Evolutionary conservation across 768 basidiomycete species (phyloP).

Genomic region (Mrakia hoshinonis): DNA sequence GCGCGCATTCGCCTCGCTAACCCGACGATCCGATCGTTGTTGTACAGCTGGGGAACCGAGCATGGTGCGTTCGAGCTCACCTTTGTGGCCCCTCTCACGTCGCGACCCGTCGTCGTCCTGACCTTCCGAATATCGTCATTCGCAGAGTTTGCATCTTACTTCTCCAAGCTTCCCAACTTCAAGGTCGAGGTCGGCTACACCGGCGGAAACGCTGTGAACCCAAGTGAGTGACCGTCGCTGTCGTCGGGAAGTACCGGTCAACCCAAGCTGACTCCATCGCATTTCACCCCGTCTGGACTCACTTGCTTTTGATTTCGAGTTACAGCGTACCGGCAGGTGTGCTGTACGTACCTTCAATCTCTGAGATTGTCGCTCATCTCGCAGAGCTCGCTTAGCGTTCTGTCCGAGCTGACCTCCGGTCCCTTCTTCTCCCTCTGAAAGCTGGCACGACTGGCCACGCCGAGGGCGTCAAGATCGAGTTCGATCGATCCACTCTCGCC

Average conservation of each 20-base stretch:
- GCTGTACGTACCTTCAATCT: constrained; percentile 4
- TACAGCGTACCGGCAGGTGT: constrained; percentile 23
- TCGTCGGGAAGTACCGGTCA: neutral
- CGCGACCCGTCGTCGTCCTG: neutral
- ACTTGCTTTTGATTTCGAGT: neutral
- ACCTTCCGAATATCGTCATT: neutral
- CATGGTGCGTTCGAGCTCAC: neutral
- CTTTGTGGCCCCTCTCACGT: neutral
- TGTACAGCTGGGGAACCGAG: neutral
- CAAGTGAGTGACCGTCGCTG: constrained; percentile 9
- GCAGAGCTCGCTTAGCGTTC: neutral
- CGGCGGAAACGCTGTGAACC: constrained; percentile 8
- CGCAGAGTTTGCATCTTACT: constrained; percentile 13
- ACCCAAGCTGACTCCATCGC: neutral
- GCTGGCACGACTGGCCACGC: constrained; percentile 74
- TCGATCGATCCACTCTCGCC: constrained; percentile 56
- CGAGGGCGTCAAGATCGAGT: constrained; percentile 77
- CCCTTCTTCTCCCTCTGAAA: neutral
- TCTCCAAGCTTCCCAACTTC: neutral
- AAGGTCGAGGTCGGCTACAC: constrained; percentile 20
- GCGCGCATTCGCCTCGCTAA: no score
- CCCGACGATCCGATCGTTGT: neutral
- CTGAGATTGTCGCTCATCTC: neutral
- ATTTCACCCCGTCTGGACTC: neutral
- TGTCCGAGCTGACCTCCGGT: no score